These are phyloP conservation scores for Coelastrella sp. DNA, from an alignment of 139 green algal genomes.

Conservation along the genomic window DNA sequence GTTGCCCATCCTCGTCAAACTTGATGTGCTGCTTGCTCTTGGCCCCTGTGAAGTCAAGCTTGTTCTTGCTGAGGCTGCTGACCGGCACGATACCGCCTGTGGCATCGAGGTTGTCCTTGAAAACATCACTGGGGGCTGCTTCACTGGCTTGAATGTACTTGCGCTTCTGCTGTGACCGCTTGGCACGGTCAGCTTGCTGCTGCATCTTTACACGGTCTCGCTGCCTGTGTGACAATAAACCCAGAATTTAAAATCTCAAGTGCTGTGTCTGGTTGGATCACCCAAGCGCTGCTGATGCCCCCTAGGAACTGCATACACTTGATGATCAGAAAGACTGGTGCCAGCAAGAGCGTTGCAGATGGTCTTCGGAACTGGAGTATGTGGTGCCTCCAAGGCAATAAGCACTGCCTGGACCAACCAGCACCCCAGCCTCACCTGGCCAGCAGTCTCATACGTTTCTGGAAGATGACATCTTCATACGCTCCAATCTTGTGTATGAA, in stretches of 20 bases:
- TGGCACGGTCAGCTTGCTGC: neutral
- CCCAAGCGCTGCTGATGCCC: too few relatives aligned
- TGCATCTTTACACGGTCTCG: conserved; percentile 43
- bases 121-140: conserved; percentile 39
- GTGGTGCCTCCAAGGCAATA: neutral
- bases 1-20: conserved; percentile 2
- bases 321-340: too few relatives aligned
- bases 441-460: conserved; percentile 84
- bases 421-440: conserved; percentile 22
- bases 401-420: conserved; percentile 4
- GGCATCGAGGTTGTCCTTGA: conserved; percentile 7
- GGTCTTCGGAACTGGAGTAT: too few relatives aligned
- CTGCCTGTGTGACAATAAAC: conserved; percentile 13
- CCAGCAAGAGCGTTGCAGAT: too few relatives aligned
- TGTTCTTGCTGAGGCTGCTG: conserved; percentile 26
- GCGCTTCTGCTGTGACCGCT: conserved; percentile 31
- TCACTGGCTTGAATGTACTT: conserved; percentile 55
- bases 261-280: too few relatives aligned
- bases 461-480: conserved; percentile 96
- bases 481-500: conserved; percentile 91
- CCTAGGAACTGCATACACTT: too few relatives aligned
- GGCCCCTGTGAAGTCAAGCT: conserved; percentile 19
- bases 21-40: neutral
- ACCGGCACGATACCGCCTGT: conserved; percentile 23
- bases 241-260: too few relatives aligned